These are phyloP conservation scores for Kwoniella bestiolae DNA, from an alignment of 768 basidiomycete genomes.

Conservation along the genomic window DNA sequence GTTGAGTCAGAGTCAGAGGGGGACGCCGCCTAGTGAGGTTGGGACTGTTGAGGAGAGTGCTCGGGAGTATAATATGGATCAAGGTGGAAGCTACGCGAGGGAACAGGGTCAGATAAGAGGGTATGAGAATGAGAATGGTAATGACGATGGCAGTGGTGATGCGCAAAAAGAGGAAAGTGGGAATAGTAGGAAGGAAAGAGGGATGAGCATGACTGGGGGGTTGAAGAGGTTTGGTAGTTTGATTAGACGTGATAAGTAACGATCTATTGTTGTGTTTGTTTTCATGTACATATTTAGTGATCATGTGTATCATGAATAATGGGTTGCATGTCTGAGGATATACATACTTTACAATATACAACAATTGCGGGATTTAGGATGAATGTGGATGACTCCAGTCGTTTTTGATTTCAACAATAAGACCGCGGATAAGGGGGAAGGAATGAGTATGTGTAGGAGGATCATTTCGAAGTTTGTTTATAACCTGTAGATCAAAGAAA, in stretches of 20 bases:
- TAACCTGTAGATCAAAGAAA: conserved; percentile 32
- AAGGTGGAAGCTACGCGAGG: too few relatives aligned
- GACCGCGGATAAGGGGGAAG: neutral
- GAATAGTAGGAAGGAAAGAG: conserved; percentile 17
- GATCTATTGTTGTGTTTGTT: neutral
- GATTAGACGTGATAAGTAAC: conserved; percentile 25
- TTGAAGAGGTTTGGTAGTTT: conserved; percentile 44
- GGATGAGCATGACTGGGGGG: conserved; percentile 15
- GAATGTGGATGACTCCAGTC: too few relatives aligned
- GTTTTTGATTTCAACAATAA: neutral
- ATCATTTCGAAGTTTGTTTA: conserved; percentile 49
- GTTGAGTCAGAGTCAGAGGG: neutral
- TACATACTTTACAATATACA: too few relatives aligned
- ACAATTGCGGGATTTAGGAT: too few relatives aligned
- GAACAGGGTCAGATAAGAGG: neutral
- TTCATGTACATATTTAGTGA: neutral
- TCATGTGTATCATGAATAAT: too few relatives aligned
- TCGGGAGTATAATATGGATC: neutral
- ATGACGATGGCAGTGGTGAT: conserved; percentile 16
- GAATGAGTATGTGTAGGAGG: neutral
- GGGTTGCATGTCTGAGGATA: too few relatives aligned
- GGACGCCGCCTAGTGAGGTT: conserved; percentile 16
- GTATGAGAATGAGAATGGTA: neutral
- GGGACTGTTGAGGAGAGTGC: conserved; percentile 16
- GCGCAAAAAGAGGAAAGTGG: conserved; percentile 8